Evolutionary conservation across 139 green algal genomes (phyloP), one percentile per base, ranked within the genome.

Genomic region (Marvania coccoides): DNA sequence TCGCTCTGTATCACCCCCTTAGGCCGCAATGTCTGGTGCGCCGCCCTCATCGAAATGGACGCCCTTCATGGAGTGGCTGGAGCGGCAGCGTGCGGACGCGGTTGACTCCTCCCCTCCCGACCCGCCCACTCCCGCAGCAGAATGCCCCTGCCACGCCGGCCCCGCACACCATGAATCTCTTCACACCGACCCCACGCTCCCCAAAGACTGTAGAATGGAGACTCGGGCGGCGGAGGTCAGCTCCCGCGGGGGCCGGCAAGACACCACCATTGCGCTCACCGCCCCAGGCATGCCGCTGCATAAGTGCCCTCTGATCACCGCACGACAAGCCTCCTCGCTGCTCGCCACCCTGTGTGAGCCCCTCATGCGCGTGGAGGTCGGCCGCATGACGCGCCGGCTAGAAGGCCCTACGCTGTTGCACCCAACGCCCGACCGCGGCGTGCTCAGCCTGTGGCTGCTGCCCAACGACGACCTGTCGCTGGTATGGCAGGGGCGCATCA

Each of bases 391-490:
- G 26, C 47, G 72, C 30, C 47, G 47, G 53, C 61, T 76, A 38
- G 24, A 47, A 33, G 10, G 57, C 10, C 72, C 72, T 28, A 67
- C 48, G 28, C 36, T 38, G 23, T 33, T 79, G 8, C 37, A 67
- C 31, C 58, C 72, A 19, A 65, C 38, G 3, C 9, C 35, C 3
- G 66, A 62, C 23, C 56, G 38, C 39, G 71, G 71, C 14, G 10
- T 56, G 39, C 48, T 79, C 3, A 51, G 54, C 47, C 65, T 79
- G 13, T 79, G 67, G 59, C 58, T 79, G 7, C 51, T 79, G 37
- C 72, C 65, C n/a, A 58, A 74, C 65, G 72, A 79, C 47, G 30
- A 38, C 7, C 48, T 79, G 23, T 71, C 65, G 13, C 53, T 79
- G 4, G 40, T 70, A 5, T 79, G 58, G 63, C 58, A 74, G 42